A percentile compares a stretch with the other conserved stretches of the same genome.
Evolutionary conservation across 2,329 filamentous ascomycete species (phyloP).

Genomic region (Diaporthe australafricana): DNA sequence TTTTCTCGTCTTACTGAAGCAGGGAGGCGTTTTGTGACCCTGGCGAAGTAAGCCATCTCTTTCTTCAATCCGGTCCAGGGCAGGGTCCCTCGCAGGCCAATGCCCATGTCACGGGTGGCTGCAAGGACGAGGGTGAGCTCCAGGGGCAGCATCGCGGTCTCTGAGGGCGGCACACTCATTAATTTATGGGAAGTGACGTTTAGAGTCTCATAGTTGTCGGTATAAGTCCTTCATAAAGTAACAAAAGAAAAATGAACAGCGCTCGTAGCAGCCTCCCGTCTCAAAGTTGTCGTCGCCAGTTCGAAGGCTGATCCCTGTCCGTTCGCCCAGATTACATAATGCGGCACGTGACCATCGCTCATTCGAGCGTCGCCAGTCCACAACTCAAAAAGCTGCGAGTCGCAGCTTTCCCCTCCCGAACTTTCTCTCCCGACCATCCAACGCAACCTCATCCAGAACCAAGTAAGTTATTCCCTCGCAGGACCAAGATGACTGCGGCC

Average conservation of each 20-base stretch:
- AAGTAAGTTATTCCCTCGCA: slow-evolving; percentile 44
- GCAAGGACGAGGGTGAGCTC: slow-evolving; percentile 93
- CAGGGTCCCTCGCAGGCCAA: slow-evolving; percentile 81
- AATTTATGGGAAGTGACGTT: not conserved
- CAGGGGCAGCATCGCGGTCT: slow-evolving; percentile 45
- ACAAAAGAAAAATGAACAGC: not conserved
- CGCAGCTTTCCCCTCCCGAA: slow-evolving; percentile 44
- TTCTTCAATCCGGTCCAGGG: slow-evolving; percentile 91
- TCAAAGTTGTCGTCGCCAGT: not conserved
- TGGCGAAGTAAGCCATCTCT: slow-evolving; percentile 96
- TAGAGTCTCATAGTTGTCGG: not conserved
- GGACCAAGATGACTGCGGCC: not conserved
- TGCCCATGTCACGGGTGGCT: slow-evolving; percentile 91
- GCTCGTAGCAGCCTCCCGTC: not conserved
- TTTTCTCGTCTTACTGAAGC: slow-evolving; percentile 47
- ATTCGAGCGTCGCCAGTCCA: not conserved
- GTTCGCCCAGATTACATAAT: not conserved
- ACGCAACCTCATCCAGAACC: slow-evolving; percentile 58
- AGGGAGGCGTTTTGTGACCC: slow-evolving; percentile 80
- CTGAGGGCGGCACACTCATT: slow-evolving; percentile 14
- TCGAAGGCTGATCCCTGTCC: slow-evolving; percentile 9
- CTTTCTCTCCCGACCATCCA: slow-evolving; percentile 55
- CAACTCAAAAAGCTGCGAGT: slow-evolving; percentile 35
- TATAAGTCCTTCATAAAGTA: too few species aligned
- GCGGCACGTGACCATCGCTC: not conserved